Evolutionary conservation across 345 rosid genomes (phyloP).

Genomic region (Eucalyptus cloeziana): DNA sequence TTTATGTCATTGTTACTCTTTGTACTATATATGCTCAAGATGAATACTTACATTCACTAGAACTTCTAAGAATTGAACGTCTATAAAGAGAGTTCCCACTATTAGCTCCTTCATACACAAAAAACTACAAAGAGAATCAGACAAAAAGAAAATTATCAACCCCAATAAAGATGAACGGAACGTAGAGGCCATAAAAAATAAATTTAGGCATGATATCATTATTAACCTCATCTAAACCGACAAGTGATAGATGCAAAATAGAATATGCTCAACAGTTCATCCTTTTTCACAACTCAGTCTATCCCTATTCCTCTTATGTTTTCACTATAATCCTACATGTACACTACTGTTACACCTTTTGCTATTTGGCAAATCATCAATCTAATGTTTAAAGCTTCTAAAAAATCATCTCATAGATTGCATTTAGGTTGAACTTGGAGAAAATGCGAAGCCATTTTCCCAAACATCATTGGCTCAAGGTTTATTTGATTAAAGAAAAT

Average conservation of each 20-base stretch:
- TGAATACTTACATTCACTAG: not conserved
- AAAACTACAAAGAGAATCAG: not conserved
- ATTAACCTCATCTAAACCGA: not conserved
- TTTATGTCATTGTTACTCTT: not conserved
- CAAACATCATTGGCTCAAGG: too few relatives aligned
- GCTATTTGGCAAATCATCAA: not conserved
- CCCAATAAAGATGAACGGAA: not conserved
- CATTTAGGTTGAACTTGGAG: too few relatives aligned
- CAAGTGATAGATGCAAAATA: not conserved
- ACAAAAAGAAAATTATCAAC: not conserved
- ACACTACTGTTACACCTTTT: not conserved
- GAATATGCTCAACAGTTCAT: not conserved
- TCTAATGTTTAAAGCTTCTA: not conserved
- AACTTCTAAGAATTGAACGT: not conserved
- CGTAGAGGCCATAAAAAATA: not conserved
- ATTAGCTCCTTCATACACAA: not conserved
- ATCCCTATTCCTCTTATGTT: not conserved
- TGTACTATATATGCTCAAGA: not conserved
- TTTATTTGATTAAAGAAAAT: too few relatives aligned
- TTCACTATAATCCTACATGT: not conserved
- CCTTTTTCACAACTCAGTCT: not conserved
- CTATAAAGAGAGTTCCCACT: not conserved
- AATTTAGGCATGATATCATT: not conserved
- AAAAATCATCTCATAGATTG: not conserved
- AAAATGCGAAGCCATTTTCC: too few relatives aligned